Base-by-base conservation (phyloP, 1,139 yeast genomes). In the Candida neerlandica region DNA sequence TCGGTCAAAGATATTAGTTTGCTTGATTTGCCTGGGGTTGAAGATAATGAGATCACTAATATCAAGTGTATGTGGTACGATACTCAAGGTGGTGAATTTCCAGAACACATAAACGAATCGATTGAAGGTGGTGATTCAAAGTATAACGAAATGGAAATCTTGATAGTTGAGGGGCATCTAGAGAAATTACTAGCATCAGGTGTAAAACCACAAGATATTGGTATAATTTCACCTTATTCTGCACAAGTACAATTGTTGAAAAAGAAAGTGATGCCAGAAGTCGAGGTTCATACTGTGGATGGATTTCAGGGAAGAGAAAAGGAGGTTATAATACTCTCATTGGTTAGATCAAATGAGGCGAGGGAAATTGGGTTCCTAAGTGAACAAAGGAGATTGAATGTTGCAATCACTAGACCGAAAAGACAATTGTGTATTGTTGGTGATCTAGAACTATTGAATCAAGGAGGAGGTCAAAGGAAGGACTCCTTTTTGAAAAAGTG, bases 351-450 rank as follows among this genome's bases (percentile, higher is more conserved):
- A 18, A 75, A 75, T 54, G 89, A 78, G 43, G 59, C 67, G 10
- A 68, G 77, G 43, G 87, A 85, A 48, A 84, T 90, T 45, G 97
- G 97, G 14, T 90, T 90, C 61, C 69, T 90, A 50, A 75, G 77
- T 38, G 96, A 90, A 58, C 77, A 80, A 51, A 70, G 91, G 58
- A 71, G 94, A 60, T 71, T 90, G 48, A 91, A 91, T 62, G 98
- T 92, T 37, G 96, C 97, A 3, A 90, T 92, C 67, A 91, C 98
- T 0, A 76, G 99, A 55, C 90, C 97, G 2, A 86, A 87, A 61
- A 74, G 94, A 52, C 98, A 92, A 58, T 71, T 94, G 6, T 89
- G 95, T 61, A 80, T 94, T 0, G 72, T 94, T 45, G 98, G 98
- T 1, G 96, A 94, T 66, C 78, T 89, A 70, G 96, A 88, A 58